Evolutionary conservation across 305 asterid species (phyloP).

Genomic region (Solanum chacoense): DNA sequence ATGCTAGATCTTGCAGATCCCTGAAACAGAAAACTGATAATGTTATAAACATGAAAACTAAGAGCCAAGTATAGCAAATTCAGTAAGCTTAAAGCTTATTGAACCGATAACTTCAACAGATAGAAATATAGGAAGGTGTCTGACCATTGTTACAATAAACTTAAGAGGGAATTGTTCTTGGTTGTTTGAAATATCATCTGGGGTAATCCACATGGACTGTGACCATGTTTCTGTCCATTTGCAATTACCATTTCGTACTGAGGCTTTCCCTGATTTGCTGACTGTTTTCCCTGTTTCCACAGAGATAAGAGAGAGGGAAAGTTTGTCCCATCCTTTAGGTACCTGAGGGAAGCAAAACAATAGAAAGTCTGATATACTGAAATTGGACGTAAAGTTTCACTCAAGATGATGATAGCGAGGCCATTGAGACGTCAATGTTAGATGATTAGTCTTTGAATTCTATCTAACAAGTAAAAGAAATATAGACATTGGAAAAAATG

Average conservation of each 20-base stretch:
- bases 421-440: neutral
- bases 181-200: constrained; percentile 13
- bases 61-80: neutral
- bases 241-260: constrained; percentile 31
- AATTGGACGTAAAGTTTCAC: neutral
- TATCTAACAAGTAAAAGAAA: neutral
- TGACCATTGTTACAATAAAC: constrained; percentile 30
- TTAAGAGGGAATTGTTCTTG: constrained; percentile 19
- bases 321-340: constrained; percentile 50
- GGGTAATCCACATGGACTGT: constrained; percentile 35
- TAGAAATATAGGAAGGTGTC: neutral
- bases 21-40: constrained; percentile 7
- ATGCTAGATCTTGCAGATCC: constrained; percentile 29
- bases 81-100: neutral
- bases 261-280: constrained; percentile 24
- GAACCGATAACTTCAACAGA: neutral
- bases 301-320: constrained; percentile 28
- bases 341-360: constrained; percentile 19
- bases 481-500: neutral
- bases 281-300: constrained; percentile 27
- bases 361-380: neutral
- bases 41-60: neutral
- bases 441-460: neutral
- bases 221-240: constrained; percentile 48
- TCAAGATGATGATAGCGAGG: neutral